These are phyloP conservation scores for Chytriomyces sp. DNA, from an alignment of 192 early-diverging fungal genomes.

Conservation along the genomic window DNA sequence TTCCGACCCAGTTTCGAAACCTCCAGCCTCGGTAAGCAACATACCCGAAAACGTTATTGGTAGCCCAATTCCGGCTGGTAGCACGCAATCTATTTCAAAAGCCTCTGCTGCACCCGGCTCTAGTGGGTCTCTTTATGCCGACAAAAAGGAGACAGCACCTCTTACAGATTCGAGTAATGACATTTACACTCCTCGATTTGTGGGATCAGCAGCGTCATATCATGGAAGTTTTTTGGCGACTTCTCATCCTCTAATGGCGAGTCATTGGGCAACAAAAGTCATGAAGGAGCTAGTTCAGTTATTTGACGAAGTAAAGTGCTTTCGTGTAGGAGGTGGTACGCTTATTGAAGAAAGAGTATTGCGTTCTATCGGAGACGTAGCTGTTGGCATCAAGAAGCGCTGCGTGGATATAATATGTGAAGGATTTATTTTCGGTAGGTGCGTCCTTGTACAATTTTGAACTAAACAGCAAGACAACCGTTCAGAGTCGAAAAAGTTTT, in stretches of 20 bases:
- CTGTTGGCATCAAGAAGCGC: slow-evolving; percentile 72
- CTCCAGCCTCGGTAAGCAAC: neutral
- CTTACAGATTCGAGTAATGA: neutral
- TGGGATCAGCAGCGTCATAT: neutral
- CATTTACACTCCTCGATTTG: neutral
- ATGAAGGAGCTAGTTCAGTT: slow-evolving; percentile 75
- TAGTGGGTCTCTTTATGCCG: neutral
- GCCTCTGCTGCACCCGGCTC: neutral
- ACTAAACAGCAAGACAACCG: too few species aligned
- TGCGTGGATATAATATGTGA: slow-evolving; percentile 77
- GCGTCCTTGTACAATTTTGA: too few species aligned
- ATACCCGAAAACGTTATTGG: neutral
- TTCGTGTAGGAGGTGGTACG: slow-evolving; percentile 65
- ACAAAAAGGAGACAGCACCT: neutral
- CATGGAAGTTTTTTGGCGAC: slow-evolving; percentile 11
- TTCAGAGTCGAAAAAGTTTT: slow-evolving; percentile 72
- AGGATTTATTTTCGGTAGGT: slow-evolving; percentile 74
- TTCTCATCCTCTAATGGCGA: slow-evolving; percentile 64
- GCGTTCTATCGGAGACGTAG: slow-evolving; percentile 64
- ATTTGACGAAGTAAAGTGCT: slow-evolving; percentile 74
- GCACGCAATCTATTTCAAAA: neutral
- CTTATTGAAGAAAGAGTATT: slow-evolving; percentile 58
- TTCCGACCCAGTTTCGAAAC: neutral
- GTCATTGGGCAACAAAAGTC: slow-evolving; percentile 76
- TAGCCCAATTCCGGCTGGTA: neutral